Evolutionary conservation across 371 early-diverging fungal species (phyloP).

Genomic region (Zancudomyces culisetae): DNA sequence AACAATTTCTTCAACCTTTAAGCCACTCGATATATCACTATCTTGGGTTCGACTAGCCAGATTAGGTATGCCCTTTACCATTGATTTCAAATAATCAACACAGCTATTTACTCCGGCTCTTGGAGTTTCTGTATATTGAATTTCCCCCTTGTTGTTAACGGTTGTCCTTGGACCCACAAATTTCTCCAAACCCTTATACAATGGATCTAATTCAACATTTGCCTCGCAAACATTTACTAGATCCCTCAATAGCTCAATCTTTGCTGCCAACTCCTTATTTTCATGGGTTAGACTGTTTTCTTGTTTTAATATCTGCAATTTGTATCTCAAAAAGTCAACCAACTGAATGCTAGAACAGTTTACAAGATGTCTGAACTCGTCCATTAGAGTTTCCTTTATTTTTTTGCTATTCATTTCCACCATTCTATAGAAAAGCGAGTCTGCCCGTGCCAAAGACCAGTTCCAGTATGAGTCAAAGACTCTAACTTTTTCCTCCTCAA

Average conservation of each 20-base stretch:
- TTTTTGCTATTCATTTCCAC: too few species aligned
- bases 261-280: not conserved
- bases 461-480: slow-evolving; percentile 91
- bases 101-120: slow-evolving; percentile 21
- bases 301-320: slow-evolving; percentile 38
- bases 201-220: slow-evolving; percentile 49
- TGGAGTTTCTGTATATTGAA: slow-evolving; percentile 56
- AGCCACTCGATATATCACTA: too few species aligned
- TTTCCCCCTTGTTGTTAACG: slow-evolving; percentile 54
- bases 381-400: not conserved
- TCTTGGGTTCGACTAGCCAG: too few species aligned
- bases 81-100: not conserved
- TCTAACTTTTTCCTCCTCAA: slow-evolving; percentile 66
- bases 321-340: slow-evolving; percentile 62
- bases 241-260: slow-evolving; percentile 18
- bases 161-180: slow-evolving; percentile 61
- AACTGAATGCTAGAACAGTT: slow-evolving; percentile 58
- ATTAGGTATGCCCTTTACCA: not conserved
- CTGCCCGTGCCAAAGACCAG: slow-evolving; percentile 61
- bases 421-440: not conserved
- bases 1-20: slow-evolving; percentile 2
- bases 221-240: slow-evolving; percentile 67
- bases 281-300: not conserved
- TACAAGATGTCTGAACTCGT: slow-evolving; percentile 30
- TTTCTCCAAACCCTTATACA: slow-evolving; percentile 58